These are phyloP conservation scores for Penicillium sp. DNA, from an alignment of 2,329 filamentous ascomycete species.

Conservation along the genomic window DNA sequence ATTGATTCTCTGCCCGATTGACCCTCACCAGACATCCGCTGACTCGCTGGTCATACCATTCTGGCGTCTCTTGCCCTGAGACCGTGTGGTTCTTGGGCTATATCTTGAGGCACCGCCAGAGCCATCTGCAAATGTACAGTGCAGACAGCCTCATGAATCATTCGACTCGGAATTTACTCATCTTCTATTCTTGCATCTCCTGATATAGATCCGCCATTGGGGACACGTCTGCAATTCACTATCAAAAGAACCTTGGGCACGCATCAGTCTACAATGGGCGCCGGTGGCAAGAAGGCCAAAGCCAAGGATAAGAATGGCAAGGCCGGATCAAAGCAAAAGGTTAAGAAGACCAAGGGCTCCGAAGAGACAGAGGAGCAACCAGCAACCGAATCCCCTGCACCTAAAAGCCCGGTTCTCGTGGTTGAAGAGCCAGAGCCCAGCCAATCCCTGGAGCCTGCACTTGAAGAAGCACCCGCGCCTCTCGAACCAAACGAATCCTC, in stretches of 20 bases:
- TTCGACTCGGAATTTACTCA: slow-evolving; percentile 28
- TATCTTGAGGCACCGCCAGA: slow-evolving; percentile 28
- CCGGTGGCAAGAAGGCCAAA: slow-evolving; percentile 29
- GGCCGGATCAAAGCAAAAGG: slow-evolving; percentile 26
- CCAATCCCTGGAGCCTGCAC: slow-evolving; percentile 9
- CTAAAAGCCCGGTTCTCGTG: slow-evolving; percentile 15
- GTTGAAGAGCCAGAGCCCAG: slow-evolving; percentile 19
- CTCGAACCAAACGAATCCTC: slow-evolving; percentile 5
- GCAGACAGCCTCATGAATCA: slow-evolving; percentile 22
- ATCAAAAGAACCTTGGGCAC: slow-evolving; percentile 27
- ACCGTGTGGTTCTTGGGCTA: slow-evolving; percentile 24
- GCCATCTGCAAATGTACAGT: slow-evolving; percentile 30
- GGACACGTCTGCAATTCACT: slow-evolving; percentile 26
- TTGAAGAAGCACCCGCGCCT: slow-evolving; percentile 4
- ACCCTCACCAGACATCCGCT: slow-evolving; percentile 11
- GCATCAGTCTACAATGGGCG: slow-evolving; percentile 28
- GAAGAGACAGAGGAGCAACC: slow-evolving; percentile 26
- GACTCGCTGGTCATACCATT: slow-evolving; percentile 17
- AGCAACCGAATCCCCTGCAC: slow-evolving; percentile 21
- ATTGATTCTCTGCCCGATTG: slow-evolving; percentile 21
- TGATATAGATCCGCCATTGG: slow-evolving; percentile 26
- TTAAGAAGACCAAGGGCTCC: slow-evolving; percentile 33
- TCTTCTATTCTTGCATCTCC: slow-evolving; percentile 11
- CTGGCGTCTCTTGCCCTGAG: slow-evolving; percentile 17
- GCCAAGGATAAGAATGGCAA: slow-evolving; percentile 27